A percentile compares a stretch with the other conserved stretches of the same genome.
Evolutionary conservation across 1,284 basidiomycete species (phyloP).

Genomic region (Fomitopsis schrenkii): DNA sequence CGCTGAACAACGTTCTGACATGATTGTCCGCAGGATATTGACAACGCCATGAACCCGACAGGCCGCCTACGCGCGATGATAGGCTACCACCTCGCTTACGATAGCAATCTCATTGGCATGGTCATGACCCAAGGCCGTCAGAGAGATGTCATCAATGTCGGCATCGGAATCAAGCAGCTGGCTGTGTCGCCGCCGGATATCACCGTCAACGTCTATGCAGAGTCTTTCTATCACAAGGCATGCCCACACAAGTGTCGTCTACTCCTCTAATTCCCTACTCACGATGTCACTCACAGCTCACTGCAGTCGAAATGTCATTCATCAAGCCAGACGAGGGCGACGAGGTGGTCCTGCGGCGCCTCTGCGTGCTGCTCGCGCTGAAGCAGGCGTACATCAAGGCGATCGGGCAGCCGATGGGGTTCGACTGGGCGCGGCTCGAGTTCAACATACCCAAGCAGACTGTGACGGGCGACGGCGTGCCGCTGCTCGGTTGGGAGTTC

Average conservation of each 20-base stretch:
- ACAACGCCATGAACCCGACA: constrained; percentile 52
- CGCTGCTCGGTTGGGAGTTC: constrained; percentile 78
- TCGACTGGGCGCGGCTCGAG: constrained; percentile 75
- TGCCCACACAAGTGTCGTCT: constrained; percentile 11
- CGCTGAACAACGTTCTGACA: background rate
- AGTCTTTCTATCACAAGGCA: constrained; percentile 73
- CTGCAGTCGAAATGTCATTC: constrained; percentile 52
- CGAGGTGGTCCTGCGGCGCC: constrained; percentile 61
- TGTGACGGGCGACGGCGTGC: constrained; percentile 61
- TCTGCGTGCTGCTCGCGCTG: constrained; percentile 70
- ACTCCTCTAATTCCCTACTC: background rate
- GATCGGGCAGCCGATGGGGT: constrained; percentile 73
- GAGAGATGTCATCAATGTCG: constrained; percentile 72
- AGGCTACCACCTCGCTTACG: constrained; percentile 69
- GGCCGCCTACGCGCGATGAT: constrained; percentile 68
- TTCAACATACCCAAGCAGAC: constrained; percentile 64
- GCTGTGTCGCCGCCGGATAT: constrained; percentile 54
- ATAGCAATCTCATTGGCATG: constrained; percentile 70
- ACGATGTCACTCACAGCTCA: constrained; percentile 42
- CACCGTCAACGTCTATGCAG: constrained; percentile 55
- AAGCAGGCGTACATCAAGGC: constrained; percentile 79
- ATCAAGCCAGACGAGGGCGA: constrained; percentile 49
- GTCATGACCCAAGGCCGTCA: constrained; percentile 76
- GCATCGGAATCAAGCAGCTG: constrained; percentile 67
- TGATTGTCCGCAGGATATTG: constrained; percentile 32